These are phyloP conservation scores for Plasmodium relictum DNA, from an alignment of 169 alveolate genomes.

Conservation along the genomic window DNA sequence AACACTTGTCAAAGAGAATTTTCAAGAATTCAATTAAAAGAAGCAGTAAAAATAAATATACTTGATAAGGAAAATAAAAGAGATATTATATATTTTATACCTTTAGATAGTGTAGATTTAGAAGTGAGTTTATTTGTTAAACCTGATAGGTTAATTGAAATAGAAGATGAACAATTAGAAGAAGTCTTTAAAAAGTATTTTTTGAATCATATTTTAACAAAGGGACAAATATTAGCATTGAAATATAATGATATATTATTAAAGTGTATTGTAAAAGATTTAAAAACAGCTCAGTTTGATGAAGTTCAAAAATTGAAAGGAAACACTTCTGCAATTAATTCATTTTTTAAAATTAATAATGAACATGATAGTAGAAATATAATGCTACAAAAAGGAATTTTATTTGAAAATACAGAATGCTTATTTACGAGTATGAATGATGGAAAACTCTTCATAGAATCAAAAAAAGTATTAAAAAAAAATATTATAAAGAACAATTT, in stretches of 20 bases:
- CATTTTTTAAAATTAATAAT: constrained; percentile 39
- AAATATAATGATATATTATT: constrained; percentile 77
- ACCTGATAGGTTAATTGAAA: constrained; percentile 75
- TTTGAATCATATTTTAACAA: constrained; percentile 76
- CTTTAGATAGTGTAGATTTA: constrained; percentile 78
- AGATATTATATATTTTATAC: constrained; percentile 73
- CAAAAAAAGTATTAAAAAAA: constrained; percentile 78
- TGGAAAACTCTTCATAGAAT: constrained; percentile 78
- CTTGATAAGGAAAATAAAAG: constrained; percentile 72
- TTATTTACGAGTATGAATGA: constrained; percentile 74
- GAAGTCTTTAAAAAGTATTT: constrained; percentile 63
- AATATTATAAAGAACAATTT: constrained; percentile 89
- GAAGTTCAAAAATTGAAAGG: constrained; percentile 39
- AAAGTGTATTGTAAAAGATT: constrained; percentile 74
- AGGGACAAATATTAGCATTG: constrained; percentile 79
- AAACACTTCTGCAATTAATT: background rate
- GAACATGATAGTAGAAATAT: background rate
- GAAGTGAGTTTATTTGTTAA: constrained; percentile 79
- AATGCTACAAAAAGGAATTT: constrained; percentile 18
- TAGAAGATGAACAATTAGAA: constrained; percentile 70
- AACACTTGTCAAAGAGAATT: constrained; percentile 81
- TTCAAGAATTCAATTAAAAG: constrained; percentile 79
- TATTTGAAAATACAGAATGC: constrained; percentile 72
- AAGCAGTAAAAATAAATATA: constrained; percentile 64
- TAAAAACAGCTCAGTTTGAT: constrained; percentile 68